phyloP scores from a whole-genome alignment of 331 rosid genomes.

The Rosa hybrid region DNA sequence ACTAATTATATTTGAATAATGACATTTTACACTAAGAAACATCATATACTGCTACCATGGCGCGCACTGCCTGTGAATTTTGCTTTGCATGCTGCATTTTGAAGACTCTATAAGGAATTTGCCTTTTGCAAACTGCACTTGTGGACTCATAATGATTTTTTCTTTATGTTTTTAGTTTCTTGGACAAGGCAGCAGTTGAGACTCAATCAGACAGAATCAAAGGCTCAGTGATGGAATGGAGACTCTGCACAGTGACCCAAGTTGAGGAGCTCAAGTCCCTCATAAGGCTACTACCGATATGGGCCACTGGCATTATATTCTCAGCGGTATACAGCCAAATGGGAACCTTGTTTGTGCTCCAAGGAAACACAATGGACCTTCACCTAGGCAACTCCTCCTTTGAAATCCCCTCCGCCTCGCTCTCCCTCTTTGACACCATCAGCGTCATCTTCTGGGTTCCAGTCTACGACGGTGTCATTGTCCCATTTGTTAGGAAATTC shows the following conservation, averaged over 20 bases:
- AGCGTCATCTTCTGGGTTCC: constrained; percentile 28
- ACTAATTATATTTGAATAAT: too few relatives aligned
- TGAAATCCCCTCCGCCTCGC: constrained; percentile 19
- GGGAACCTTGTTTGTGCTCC: constrained; percentile 22
- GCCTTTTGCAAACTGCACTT: not conserved
- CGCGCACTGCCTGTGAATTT: too few relatives aligned
- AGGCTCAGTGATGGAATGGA: constrained; percentile 3
- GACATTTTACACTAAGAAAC: not conserved
- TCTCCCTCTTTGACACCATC: constrained; percentile 27
- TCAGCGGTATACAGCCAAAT: constrained; percentile 19
- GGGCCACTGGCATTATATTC: constrained; percentile 30
- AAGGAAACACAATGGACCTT: constrained; percentile 21
- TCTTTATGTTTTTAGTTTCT: not conserved
- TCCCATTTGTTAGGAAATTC: constrained; percentile 10
- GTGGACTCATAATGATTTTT: not conserved
- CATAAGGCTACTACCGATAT: constrained; percentile 7
- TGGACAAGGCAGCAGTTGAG: constrained; percentile 18
- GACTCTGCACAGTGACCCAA: constrained; percentile 21
- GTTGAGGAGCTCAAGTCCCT: constrained; percentile 27
- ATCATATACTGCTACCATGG: too few relatives aligned
- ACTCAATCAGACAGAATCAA: constrained; percentile 12
- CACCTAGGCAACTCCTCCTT: constrained; percentile 7
- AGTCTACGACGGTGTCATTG: constrained; percentile 2
- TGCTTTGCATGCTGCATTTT: not conserved
- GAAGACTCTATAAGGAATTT: not conserved